These are phyloP conservation scores for Neurospora intermedia DNA, from an alignment of 495 filamentous ascomycete genomes.

Conservation along the genomic window DNA sequence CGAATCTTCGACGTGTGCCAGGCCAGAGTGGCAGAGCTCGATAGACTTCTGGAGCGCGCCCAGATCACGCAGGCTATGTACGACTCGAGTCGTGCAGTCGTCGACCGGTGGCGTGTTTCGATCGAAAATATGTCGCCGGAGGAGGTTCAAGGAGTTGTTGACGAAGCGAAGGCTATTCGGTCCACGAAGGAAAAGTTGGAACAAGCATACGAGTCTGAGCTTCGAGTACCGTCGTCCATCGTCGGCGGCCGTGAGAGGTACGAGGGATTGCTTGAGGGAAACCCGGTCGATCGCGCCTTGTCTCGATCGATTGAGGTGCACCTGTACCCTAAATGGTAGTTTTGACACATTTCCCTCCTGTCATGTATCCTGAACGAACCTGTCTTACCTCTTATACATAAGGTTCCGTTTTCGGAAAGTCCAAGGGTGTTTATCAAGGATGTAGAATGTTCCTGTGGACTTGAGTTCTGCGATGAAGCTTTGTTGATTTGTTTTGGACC, in stretches of 20 bases:
- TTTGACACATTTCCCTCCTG: background rate
- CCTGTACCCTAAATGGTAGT: background rate
- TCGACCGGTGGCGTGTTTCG: background rate
- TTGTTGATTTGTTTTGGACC: background rate
- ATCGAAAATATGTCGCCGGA: background rate
- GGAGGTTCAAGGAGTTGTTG: background rate
- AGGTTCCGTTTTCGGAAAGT: background rate
- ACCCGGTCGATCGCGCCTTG: background rate
- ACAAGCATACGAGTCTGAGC: background rate
- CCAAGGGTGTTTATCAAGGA: background rate
- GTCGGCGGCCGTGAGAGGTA: background rate
- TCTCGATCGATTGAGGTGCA: background rate
- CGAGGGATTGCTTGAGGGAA: background rate
- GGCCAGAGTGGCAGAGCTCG: background rate
- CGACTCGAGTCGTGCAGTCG: background rate
- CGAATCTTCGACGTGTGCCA: background rate
- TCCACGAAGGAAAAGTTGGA: background rate
- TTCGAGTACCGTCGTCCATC: background rate
- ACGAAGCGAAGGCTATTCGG: background rate
- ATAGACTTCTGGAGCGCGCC: background rate
- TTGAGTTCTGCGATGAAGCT: background rate
- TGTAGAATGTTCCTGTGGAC: background rate
- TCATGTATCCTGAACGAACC: background rate
- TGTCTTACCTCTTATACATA: background rate
- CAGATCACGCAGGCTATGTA: background rate